phyloP scores from a whole-genome alignment of 2,329 filamentous ascomycete genomes.

The Hirsutella rhossiliensis region DNA sequence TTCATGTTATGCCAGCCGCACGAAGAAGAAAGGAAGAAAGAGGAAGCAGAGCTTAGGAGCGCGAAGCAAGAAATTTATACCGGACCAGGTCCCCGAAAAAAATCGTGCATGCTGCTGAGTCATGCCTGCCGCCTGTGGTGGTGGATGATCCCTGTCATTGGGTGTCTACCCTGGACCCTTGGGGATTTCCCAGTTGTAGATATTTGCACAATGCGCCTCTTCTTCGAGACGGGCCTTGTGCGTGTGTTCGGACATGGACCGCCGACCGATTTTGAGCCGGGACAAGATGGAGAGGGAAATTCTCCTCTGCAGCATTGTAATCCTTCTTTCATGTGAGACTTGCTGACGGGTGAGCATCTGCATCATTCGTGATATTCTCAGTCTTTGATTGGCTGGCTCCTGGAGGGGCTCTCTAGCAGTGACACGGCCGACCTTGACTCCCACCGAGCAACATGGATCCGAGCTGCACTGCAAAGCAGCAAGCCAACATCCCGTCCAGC shows the following conservation, averaged over 20 bases:
- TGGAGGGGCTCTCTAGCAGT: background rate
- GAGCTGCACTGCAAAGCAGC: background rate
- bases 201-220: no score
- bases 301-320: no score
- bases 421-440: background rate
- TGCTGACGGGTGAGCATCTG: no score
- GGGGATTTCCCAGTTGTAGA: no score
- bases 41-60: constrained; percentile 19
- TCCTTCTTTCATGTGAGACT: no score
- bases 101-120: background rate
- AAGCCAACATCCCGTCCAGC: background rate
- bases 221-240: no score
- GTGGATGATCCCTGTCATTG: no score
- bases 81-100: background rate
- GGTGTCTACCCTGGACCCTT: no score
- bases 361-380: background rate
- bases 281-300: no score
- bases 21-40: constrained; percentile 51
- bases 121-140: background rate
- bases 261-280: no score
- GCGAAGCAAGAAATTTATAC: constrained; percentile 17
- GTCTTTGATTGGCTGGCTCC: background rate
- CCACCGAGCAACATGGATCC: background rate
- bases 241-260: no score
- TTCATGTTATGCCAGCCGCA: constrained; percentile 66